Conservation (phyloP, 169 alveolate genomes). For the Plasmodium inui region DNA sequence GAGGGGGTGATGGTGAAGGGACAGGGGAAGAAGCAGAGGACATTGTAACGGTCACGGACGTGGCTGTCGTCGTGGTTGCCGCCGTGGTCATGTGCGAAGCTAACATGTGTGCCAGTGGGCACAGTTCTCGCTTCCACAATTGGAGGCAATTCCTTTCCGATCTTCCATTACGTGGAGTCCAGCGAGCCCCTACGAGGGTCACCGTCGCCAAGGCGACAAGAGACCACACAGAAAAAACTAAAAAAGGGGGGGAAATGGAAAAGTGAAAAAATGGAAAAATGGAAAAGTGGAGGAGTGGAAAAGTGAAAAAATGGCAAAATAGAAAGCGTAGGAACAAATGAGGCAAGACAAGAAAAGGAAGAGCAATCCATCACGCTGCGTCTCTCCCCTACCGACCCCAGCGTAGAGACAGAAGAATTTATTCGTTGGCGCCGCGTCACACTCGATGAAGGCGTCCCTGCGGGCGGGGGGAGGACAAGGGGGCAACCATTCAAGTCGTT, state of each 20-base stretch:
- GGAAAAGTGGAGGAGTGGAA: background rate
- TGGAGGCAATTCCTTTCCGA: background rate
- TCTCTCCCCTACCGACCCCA: background rate
- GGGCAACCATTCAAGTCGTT: background rate
- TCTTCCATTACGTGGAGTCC: conserved; percentile 18
- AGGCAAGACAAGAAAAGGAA: background rate
- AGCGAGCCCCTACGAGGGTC: background rate
- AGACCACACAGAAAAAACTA: conserved; percentile 31
- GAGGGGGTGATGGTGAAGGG: background rate
- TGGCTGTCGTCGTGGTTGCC: too few species aligned
- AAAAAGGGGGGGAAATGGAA: background rate
- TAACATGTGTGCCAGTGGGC: too few species aligned
- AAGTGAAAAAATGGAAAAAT: background rate
- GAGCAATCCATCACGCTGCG: background rate
- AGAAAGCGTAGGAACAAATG: background rate
- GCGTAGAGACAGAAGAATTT: conserved; percentile 29
- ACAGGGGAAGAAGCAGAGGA: background rate
- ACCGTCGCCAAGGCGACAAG: conserved; percentile 8
- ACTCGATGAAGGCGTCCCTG: conserved; percentile 24
- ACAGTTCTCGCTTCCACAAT: background rate
- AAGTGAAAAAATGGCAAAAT: background rate
- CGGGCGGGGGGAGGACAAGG: background rate
- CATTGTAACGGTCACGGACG: background rate
- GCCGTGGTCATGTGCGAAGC: too few species aligned
- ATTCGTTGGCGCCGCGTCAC: conserved; percentile 51